Conservation (phyloP, 2,329 filamentous ascomycete species). For the Ophioceras dolichostomum region DNA sequence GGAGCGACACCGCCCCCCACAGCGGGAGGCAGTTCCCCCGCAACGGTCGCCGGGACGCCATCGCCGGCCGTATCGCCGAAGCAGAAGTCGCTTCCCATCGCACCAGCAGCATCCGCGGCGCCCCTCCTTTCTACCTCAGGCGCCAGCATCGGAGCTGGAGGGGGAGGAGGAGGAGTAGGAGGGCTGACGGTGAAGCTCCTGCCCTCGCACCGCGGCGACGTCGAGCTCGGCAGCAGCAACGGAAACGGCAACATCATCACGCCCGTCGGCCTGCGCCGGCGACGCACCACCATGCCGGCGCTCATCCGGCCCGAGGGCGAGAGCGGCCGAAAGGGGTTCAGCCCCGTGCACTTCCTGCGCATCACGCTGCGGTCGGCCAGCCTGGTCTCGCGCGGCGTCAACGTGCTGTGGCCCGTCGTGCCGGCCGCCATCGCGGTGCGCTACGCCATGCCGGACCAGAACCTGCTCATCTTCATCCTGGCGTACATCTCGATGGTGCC, state of each 20-base stretch:
- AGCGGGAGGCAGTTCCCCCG: no score
- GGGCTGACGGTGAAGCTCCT: no score
- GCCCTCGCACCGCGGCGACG: constrained; percentile 3
- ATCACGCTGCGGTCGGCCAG: constrained; percentile 50
- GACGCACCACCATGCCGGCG: not conserved
- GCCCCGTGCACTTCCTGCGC: constrained; percentile 49
- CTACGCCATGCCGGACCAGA: constrained; percentile 24
- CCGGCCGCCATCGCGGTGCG: constrained; percentile 56
- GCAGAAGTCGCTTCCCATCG: no score
- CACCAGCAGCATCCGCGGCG: no score
- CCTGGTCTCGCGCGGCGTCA: constrained; percentile 50
- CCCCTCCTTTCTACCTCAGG: no score
- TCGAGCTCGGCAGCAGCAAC: not conserved
- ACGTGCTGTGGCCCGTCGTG: constrained; percentile 64
- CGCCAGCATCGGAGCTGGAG: no score
- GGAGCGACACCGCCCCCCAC: no score
- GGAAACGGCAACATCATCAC: not conserved
- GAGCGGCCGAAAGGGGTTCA: constrained; percentile 53
- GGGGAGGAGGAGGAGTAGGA: no score
- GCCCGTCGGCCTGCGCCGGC: not conserved
- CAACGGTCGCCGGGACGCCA: no score
- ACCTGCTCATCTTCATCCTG: constrained; percentile 55
- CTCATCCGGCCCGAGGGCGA: constrained; percentile 38
- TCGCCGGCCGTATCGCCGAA: no score
- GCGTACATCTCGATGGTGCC: constrained; percentile 71